phyloP scores from a whole-genome alignment of 2,329 filamentous ascomycete genomes.

The Periglandula ipomoeae region DNA sequence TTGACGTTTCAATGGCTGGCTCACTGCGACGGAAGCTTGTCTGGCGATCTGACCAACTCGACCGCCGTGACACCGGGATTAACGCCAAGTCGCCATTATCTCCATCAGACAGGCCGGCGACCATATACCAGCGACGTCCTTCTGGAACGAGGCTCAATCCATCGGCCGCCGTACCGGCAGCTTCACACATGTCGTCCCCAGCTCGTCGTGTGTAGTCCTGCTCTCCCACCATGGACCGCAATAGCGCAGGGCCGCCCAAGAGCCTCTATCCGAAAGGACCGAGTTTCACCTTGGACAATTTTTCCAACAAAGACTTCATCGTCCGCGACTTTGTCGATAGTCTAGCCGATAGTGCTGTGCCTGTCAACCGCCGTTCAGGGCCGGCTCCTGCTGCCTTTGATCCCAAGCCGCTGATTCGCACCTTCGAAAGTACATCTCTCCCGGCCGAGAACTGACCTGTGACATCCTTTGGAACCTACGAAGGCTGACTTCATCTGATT shows the following conservation, averaged over 20 bases:
- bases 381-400: slow-evolving; percentile 64
- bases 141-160: background rate
- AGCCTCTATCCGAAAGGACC: slow-evolving; percentile 70
- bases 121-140: background rate
- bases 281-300: slow-evolving; percentile 80
- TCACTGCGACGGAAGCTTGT: background rate
- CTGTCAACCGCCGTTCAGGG: slow-evolving; percentile 70
- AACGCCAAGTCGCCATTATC: background rate
- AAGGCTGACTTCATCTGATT: background rate
- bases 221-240: slow-evolving; percentile 30
- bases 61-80: background rate
- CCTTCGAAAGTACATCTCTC: slow-evolving; percentile 63
- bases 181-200: slow-evolving; percentile 22
- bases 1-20: background rate
- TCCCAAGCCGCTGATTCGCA: slow-evolving; percentile 90
- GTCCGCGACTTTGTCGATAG: slow-evolving; percentile 96
- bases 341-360: slow-evolving; percentile 75
- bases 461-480: background rate
- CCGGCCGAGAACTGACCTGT: background rate
- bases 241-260: slow-evolving; percentile 40
- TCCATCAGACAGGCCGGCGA: background rate
- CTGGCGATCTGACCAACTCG: background rate
- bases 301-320: slow-evolving; percentile 87
- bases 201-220: slow-evolving; percentile 11
- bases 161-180: background rate